These are phyloP conservation scores for Ilex paraguariensis DNA, from an alignment of 305 asterid species.

Conservation along the genomic window DNA sequence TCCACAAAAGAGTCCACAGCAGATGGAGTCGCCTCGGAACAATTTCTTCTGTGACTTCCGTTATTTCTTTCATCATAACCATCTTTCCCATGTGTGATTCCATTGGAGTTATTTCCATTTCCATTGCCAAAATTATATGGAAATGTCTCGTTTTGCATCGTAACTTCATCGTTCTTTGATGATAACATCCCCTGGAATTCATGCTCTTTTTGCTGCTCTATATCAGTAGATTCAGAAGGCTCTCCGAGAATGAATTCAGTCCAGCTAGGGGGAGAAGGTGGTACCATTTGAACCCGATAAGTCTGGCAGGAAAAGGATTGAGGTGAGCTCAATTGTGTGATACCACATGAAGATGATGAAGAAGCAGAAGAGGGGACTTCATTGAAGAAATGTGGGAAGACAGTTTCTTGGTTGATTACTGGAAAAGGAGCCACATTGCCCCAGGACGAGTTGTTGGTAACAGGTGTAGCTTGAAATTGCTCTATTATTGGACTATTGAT, in stretches of 20 bases:
- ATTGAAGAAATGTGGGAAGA: constrained; percentile 21
- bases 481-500: constrained; percentile 14
- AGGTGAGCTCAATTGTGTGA: constrained; percentile 32
- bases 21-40: constrained; percentile 16
- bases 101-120: background rate
- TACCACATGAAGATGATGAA: constrained; percentile 31
- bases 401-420: constrained; percentile 20
- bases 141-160: constrained; percentile 12
- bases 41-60: constrained; percentile 11
- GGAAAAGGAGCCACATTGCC: constrained; percentile 13
- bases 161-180: constrained; percentile 7
- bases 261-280: constrained; percentile 33
- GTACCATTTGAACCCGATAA: constrained; percentile 22
- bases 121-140: background rate
- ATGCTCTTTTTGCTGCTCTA: constrained; percentile 16
- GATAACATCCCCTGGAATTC: constrained; percentile 18
- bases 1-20: constrained; percentile 64
- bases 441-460: background rate
- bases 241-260: constrained; percentile 36
- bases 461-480: constrained; percentile 9
- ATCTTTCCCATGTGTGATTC: background rate
- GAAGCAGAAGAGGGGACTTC: constrained; percentile 31
- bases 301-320: constrained; percentile 31
- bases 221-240: constrained; percentile 13
- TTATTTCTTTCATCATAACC: constrained; percentile 1